These are phyloP conservation scores for Coemansia umbellata DNA, from an alignment of 192 early-diverging fungal genomes.

Conservation along the genomic window DNA sequence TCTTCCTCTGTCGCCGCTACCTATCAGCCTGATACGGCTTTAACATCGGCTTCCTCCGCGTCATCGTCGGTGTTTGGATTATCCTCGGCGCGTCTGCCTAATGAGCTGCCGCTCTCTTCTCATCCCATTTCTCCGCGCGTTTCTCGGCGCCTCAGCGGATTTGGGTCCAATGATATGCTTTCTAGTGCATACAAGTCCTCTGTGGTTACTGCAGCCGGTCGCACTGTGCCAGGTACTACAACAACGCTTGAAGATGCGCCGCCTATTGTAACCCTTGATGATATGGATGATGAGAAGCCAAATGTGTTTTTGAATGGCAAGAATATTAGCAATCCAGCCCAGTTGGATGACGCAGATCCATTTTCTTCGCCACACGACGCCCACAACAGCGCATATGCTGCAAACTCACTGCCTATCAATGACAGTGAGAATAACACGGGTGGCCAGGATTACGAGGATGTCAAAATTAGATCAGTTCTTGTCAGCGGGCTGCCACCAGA, in stretches of 20 bases:
- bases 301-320: conserved; percentile 2
- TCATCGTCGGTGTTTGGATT: conserved; percentile 7
- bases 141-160: conserved; percentile 41
- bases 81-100: conserved; percentile 5
- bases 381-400: not conserved
- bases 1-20: conserved; percentile 14
- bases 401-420: not conserved
- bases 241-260: conserved; percentile 43
- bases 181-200: conserved; percentile 37
- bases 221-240: conserved; percentile 5
- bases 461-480: conserved; percentile 34
- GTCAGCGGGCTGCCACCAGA: conserved; percentile 24
- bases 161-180: conserved; percentile 52
- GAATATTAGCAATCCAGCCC: not conserved
- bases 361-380: conserved; percentile 7
- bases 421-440: not conserved
- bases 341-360: not conserved
- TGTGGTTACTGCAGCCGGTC: not conserved
- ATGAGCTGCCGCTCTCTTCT: conserved; percentile 15
- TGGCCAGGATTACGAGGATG: conserved; percentile 30
- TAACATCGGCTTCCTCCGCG: conserved; percentile 8
- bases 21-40: conserved; percentile 13
- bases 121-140: conserved; percentile 32
- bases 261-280: conserved; percentile 40
- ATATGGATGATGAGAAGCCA: conserved; percentile 16